Evolutionary conservation across 202 grass and related monocot genomes (phyloP), one percentile per base, ranked within the genome.

Genomic region (Digitaria exilis): DNA sequence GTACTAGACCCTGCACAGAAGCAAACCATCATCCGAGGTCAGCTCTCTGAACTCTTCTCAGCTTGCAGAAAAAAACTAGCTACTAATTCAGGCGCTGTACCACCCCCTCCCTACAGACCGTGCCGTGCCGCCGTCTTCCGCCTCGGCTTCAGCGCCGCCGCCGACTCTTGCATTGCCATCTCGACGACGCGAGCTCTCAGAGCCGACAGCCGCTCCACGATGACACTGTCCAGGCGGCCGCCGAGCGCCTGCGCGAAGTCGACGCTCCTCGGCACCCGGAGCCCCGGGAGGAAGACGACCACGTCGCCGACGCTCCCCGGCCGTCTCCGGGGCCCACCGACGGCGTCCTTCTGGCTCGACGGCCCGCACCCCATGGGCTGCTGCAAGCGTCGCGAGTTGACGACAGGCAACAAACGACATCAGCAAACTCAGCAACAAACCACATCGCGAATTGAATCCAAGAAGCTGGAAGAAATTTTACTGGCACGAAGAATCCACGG

Each of bases 261-360:
- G 4, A 96, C 85, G 25, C 59, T 46, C 73, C 77, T 78, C 7
- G 96, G 93, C 78, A 92, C 77, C 62, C 96, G 93, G 83, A 99
- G 87, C 39, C 93, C 96, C 3, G 96, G 96, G 7, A 99, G 74
- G 84, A 96, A 99, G 11, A 99, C 96, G 71, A 94, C 91, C 59
- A 99, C 89, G 75, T 99, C 91, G 35, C 93, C 93, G 66, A 99
- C 91, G 90, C 91, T 91, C 48, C 73, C 87, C 31, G 80, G 89
- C 35, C 67, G 80, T 59, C 86, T 85, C 76, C 93, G 83, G 4
- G 60, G 77, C 18, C 85, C 78, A 28, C 85, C 78, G n/a, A 54
- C 81, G 32, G 86, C 44, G 62, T 94, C 87, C 56, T 83, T 89
- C 66, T 89, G 84, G 35, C 57, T 89, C 25, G 96, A 99, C 78